Evolutionary conservation across 78 protist species (phyloP).

Genomic region (Bodo saltans): DNA sequence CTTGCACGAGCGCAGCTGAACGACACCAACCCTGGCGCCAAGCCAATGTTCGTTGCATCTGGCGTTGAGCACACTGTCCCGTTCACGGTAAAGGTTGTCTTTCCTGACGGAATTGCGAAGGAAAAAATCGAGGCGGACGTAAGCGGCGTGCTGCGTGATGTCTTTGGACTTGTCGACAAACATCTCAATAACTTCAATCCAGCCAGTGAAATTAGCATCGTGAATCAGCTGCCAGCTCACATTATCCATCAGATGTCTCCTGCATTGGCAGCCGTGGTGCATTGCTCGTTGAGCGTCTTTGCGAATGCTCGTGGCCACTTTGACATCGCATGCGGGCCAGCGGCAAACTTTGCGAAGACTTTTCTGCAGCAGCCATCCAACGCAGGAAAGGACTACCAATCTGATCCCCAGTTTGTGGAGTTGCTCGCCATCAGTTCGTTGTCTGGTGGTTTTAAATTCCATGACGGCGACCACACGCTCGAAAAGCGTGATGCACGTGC

Average conservation of each 20-base stretch:
- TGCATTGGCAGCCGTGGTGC: neutral
- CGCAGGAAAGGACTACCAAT: neutral
- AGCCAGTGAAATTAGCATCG: neutral
- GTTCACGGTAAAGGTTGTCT: neutral
- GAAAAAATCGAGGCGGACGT: neutral
- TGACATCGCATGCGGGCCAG: neutral
- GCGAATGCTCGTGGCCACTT: neutral
- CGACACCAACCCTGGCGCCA: no score
- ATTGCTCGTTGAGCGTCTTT: neutral
- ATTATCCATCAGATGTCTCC: neutral
- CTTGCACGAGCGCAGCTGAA: neutral
- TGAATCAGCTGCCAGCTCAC: neutral
- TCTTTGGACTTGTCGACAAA: neutral
- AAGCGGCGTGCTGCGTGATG: neutral
- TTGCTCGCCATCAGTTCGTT: neutral
- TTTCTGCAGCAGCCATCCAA: neutral
- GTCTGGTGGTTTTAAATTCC: neutral
- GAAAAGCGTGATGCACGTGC: neutral
- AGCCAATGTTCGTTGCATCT: no score
- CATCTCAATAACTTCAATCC: neutral
- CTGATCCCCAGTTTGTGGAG: neutral
- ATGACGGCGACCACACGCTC: neutral
- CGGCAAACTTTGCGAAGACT: neutral
- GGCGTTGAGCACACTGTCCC: neutral
- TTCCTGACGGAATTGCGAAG: no score